Evolutionary conservation across 768 basidiomycete species (phyloP).

Genomic region (Macrolepiota albuminosa): DNA sequence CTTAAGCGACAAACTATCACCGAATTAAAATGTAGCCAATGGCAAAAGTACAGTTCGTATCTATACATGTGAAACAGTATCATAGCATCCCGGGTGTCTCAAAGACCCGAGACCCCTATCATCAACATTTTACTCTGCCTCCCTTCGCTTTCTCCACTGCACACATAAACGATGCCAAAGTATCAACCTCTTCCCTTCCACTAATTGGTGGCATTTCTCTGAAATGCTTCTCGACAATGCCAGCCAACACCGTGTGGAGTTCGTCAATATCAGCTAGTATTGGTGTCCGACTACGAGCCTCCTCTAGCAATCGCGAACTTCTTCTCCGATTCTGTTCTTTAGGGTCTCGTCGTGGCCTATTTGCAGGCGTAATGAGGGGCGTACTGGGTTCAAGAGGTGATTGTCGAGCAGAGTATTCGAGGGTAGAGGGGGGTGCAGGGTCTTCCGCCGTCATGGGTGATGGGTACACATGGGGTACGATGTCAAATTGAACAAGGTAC

Average conservation of each 20-base stretch:
- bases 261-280: constrained; percentile 69
- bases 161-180: constrained; percentile 77
- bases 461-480: constrained; percentile 66
- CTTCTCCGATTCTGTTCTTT: constrained; percentile 58
- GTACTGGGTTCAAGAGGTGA: constrained; percentile 51
- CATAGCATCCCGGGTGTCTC: neutral
- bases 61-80: neutral
- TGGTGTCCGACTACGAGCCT: constrained; percentile 47
- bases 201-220: constrained; percentile 45
- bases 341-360: constrained; percentile 66
- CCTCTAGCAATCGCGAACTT: constrained; percentile 70
- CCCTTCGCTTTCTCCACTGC: constrained; percentile 60
- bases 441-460: constrained; percentile 62
- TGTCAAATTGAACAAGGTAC: constrained; percentile 70
- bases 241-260: constrained; percentile 60
- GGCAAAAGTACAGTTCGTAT: neutral
- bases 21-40: neutral
- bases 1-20: neutral
- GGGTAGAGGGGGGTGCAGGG: constrained; percentile 62
- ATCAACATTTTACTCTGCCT: constrained; percentile 17
- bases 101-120: neutral
- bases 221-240: constrained; percentile 72
- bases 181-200: constrained; percentile 71
- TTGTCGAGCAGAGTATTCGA: constrained; percentile 46
- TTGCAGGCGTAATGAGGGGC: constrained; percentile 53